Conservation (phyloP, 768 basidiomycete species). For the Hortiboletus campestris region DNA sequence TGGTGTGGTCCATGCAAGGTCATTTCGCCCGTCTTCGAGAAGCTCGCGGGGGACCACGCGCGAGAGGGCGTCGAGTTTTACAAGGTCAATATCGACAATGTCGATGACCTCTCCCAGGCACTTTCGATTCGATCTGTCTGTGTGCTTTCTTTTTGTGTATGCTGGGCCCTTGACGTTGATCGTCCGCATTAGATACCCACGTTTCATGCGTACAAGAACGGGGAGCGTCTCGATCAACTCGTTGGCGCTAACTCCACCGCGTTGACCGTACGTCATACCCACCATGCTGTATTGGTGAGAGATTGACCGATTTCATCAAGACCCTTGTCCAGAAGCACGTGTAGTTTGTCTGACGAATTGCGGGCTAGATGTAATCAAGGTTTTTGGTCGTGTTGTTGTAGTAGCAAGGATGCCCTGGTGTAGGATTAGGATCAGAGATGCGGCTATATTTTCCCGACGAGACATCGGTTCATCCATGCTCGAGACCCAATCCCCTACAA, state of each 20-base stretch:
- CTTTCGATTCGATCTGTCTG: conserved; percentile 55
- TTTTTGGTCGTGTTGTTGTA: neutral
- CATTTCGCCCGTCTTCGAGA: conserved; percentile 17
- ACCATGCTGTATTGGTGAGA: neutral
- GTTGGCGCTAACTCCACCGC: neutral
- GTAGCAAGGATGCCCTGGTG: neutral
- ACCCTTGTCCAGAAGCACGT: neutral
- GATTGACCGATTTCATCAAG: neutral
- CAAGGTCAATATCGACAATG: conserved; percentile 69
- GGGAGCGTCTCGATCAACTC: neutral
- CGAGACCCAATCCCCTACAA: neutral
- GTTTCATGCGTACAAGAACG: conserved; percentile 10
- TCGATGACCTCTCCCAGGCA: conserved; percentile 45
- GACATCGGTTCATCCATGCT: neutral
- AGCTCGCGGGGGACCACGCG: neutral
- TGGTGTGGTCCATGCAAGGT: conserved; percentile 19
- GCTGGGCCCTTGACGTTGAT: neutral
- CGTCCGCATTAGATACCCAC: conserved; percentile 15
- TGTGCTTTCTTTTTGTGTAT: neutral
- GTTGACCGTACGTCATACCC: conserved; percentile 4
- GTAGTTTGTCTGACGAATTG: neutral
- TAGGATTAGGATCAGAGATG: neutral
- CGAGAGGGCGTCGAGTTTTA: conserved; percentile 49
- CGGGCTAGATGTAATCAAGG: neutral
- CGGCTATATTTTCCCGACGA: neutral